Conservation (phyloP, 2,329 filamentous ascomycete species). For the Xylariaceae sp. region DNA sequence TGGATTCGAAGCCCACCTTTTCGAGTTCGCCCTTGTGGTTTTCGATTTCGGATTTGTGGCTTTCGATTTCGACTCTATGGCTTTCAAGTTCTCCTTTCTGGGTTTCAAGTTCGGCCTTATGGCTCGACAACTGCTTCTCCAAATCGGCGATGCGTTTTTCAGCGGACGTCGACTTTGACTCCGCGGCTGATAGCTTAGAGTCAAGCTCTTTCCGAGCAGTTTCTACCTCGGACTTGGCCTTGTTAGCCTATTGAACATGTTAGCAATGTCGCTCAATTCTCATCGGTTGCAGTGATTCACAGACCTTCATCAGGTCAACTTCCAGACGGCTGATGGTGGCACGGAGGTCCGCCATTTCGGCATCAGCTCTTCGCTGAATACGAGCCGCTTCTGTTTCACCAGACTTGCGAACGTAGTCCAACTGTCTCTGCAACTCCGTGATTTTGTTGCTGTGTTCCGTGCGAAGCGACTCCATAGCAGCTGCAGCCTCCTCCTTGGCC, state of each 20-base stretch:
- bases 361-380: constrained; percentile 30
- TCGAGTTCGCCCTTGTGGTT: constrained; percentile 31
- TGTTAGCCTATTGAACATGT: constrained; percentile 44
- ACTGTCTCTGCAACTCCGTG: constrained; percentile 36
- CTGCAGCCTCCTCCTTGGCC: constrained; percentile 25
- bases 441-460: constrained; percentile 33
- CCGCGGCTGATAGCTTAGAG: constrained; percentile 27
- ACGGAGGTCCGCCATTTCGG: constrained; percentile 31
- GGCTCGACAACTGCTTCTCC: constrained; percentile 39
- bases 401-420: constrained; percentile 44
- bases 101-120: background rate
- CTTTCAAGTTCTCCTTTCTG: no score
- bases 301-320: constrained; percentile 56
- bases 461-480: constrained; percentile 23
- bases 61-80: no score
- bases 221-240: constrained; percentile 56
- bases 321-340: constrained; percentile 52
- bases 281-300: constrained; percentile 3
- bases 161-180: constrained; percentile 35
- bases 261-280: constrained; percentile 1
- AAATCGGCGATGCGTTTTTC: constrained; percentile 45
- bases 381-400: constrained; percentile 30
- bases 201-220: constrained; percentile 47
- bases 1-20: constrained; percentile 20
- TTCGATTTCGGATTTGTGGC: no score